Evolutionary conservation across 257 asterid genomes (phyloP).

Genomic region (Penstemon newberryi): DNA sequence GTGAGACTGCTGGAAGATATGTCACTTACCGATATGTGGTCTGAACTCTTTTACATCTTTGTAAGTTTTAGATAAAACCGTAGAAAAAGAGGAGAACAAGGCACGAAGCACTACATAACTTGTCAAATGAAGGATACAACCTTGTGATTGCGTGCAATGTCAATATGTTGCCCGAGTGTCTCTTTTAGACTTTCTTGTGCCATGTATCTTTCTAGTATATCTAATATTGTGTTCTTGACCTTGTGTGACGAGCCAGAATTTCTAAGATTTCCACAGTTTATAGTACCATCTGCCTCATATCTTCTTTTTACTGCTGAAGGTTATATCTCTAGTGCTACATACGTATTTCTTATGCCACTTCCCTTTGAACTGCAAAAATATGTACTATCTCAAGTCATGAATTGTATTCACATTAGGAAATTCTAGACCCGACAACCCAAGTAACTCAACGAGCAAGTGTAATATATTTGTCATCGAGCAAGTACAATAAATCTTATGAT

Average conservation of each 20-base stretch:
- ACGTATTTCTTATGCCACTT: neutral
- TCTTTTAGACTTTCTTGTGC: conserved; percentile 5
- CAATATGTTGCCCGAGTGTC: neutral
- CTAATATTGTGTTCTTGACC: neutral
- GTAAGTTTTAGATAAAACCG: neutral
- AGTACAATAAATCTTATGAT: too few species aligned
- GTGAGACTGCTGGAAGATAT: conserved; percentile 91
- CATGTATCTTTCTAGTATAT: neutral
- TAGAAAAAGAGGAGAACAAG: conserved; percentile 10
- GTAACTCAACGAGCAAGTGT: too few species aligned
- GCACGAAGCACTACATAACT: conserved; percentile 5
- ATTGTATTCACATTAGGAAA: neutral
- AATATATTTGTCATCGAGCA: too few species aligned
- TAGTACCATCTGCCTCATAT: neutral
- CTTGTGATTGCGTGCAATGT: neutral
- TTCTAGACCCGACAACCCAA: too few species aligned
- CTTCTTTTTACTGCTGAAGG: neutral
- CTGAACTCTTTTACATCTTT: conserved; percentile 37
- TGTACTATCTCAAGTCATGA: neutral
- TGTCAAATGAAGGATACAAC: neutral
- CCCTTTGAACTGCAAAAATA: too few species aligned
- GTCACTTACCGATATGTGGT: conserved; percentile 73
- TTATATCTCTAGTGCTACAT: neutral
- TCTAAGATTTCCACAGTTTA: neutral
- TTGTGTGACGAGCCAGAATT: too few species aligned